Evolutionary conservation across 129 eudicot species (phyloP).

Genomic region (Logfia minima): DNA sequence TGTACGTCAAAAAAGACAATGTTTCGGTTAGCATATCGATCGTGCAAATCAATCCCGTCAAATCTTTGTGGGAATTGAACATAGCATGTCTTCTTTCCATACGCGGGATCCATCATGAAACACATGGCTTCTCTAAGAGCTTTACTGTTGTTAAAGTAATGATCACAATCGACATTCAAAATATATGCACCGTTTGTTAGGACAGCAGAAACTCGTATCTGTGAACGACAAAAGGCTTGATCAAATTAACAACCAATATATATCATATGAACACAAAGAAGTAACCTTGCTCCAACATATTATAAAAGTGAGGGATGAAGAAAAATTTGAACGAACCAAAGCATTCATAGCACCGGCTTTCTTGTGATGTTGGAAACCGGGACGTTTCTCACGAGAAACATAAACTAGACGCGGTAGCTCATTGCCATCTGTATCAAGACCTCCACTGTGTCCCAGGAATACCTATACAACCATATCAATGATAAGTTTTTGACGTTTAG

Average conservation of each 20-base stretch:
- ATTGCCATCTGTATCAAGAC: constrained; percentile 56
- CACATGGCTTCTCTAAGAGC: constrained; percentile 97
- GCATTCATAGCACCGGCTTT: constrained; percentile 78
- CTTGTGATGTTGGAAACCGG: constrained; percentile 68
- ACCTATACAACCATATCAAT: constrained; percentile 39
- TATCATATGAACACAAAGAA: neutral
- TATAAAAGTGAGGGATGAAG: neutral
- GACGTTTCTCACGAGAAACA: constrained; percentile 75
- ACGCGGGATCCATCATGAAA: constrained; percentile 86
- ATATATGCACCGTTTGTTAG: constrained; percentile 82
- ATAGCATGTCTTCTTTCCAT: constrained; percentile 78
- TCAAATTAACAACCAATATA: constrained; percentile 11
- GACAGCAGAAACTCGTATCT: constrained; percentile 92
- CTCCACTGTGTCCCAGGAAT: constrained; percentile 61
- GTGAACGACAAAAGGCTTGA: constrained; percentile 15
- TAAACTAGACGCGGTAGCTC: constrained; percentile 59
- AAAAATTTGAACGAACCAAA: constrained; percentile 37
- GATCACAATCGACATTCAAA: constrained; percentile 91
- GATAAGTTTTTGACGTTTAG: neutral
- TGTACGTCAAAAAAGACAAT: constrained; percentile 87
- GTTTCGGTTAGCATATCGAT: constrained; percentile 90
- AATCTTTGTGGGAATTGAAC: constrained; percentile 93
- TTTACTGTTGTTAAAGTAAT: constrained; percentile 89
- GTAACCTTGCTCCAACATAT: neutral
- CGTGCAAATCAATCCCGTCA: constrained; percentile 90